Evolutionary conservation across 176 grass and related monocot species (phyloP).

Genomic region (Oryza punctata): DNA sequence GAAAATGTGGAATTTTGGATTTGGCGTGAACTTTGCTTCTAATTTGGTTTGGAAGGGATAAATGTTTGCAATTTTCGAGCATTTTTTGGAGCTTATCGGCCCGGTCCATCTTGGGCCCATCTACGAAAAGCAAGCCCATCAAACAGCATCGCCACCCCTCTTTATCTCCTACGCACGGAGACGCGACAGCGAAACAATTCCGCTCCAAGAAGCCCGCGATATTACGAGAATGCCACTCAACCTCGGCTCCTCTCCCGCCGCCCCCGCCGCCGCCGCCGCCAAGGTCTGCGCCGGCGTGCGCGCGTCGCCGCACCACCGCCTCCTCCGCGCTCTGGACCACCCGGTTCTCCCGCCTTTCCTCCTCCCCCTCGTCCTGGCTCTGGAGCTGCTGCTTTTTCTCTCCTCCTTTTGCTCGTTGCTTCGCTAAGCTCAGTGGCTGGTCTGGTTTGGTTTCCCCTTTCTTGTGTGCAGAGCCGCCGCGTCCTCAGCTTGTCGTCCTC

Average conservation of each 20-base stretch:
- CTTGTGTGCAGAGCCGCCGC: background rate
- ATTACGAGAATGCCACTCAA: constrained; percentile 37
- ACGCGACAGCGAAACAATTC: background rate
- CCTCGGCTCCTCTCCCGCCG: constrained; percentile 21
- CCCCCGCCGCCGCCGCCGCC: constrained; percentile 18
- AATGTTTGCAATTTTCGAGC: too few species aligned
- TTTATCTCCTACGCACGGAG: background rate
- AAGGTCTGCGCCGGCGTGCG: constrained; percentile 26
- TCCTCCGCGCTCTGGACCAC: background rate
- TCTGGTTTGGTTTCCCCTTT: background rate
- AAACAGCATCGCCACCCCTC: background rate
- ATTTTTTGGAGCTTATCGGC: too few species aligned
- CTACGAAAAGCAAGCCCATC: background rate
- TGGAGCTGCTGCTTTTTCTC: background rate
- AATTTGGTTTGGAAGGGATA: too few species aligned
- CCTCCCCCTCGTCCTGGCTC: background rate
- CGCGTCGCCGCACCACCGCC: background rate
- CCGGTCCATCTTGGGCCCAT: background rate
- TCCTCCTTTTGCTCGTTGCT: background rate
- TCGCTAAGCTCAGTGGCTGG: background rate
- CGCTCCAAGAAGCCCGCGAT: background rate
- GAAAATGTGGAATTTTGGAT: too few species aligned
- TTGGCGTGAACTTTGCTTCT: too few species aligned
- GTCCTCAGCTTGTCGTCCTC: background rate
- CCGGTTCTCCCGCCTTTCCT: background rate